Evolutionary conservation across 345 rosid species (phyloP), one percentile per base, ranked within the genome.

Genomic region (Punica granatum): DNA sequence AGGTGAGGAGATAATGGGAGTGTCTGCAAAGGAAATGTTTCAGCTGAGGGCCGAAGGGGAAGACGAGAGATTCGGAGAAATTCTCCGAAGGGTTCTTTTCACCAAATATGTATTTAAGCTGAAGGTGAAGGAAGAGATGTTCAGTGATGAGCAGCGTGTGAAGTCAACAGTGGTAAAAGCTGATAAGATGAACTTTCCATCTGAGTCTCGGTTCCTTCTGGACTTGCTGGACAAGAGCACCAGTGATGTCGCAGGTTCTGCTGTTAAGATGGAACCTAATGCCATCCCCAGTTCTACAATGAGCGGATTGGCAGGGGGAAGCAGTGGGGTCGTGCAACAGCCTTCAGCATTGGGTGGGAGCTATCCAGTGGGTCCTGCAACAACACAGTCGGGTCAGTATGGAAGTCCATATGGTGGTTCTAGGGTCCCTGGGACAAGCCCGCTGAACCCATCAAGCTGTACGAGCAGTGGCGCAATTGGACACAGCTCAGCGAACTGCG

Each of bases 101-200:
- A 80, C 75, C 36, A 88, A 83, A 75, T 89, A 80, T 73, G 51
- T 71, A 10, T 84, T 94, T 73, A 94, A 94, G 90, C 78, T 94
- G 78, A 94, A 91, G 78, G 81, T 94, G 33, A 91, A 91, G 80
- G 99, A 94, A 75, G 98, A 94, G 76, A 86, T 82, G 0, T 89
- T 77, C 67, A 85, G 89, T 43, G 96, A 94, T 63, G 99, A 94
- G 72, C 90, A 84, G 78, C 92, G 97, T 7, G 89, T 94, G 70
- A 94, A 88, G 77, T 87, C 89, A 42, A 89, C 89, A 7, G 86
- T 88, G 56, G 83, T 88, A 70, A 93, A 82, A 79, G 92, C 84
- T 35, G 98, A 90, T 18, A 90, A 80, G 76, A 75, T 88, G 35
- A 78, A 84, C 60, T 80, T 81, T 77, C 68, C 82, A 31, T 83